Conservation (phyloP, 768 basidiomycete species). For the Boletus tylopilopsis region DNA sequence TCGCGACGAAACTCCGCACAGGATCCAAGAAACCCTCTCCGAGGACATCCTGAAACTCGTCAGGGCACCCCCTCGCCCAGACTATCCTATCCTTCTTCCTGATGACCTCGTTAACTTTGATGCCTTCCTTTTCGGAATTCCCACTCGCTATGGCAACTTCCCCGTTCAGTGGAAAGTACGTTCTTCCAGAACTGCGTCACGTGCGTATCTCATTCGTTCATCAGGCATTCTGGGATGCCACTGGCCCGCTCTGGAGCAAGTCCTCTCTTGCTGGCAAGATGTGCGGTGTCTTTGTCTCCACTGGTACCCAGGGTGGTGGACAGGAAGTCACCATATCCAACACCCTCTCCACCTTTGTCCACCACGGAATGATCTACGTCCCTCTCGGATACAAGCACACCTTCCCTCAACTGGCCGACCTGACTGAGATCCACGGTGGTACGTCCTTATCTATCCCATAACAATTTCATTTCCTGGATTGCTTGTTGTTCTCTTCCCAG, state of each 20-base stretch:
- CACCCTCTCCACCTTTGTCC: conserved; percentile 45
- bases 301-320: conserved; percentile 47
- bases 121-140: conserved; percentile 44
- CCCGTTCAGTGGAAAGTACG: conserved; percentile 58
- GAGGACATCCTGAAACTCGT: conserved; percentile 65
- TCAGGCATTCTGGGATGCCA: conserved; percentile 47
- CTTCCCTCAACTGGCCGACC: conserved; percentile 36
- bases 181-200: neutral
- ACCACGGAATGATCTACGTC: conserved; percentile 53
- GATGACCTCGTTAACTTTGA: conserved; percentile 33
- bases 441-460: conserved; percentile 11
- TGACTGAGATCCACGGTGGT: conserved; percentile 47
- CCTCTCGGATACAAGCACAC: conserved; percentile 49
- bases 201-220: conserved; percentile 19
- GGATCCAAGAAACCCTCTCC: conserved; percentile 80
- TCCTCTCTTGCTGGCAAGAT: conserved; percentile 45
- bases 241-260: conserved; percentile 43
- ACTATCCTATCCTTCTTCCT: conserved; percentile 42
- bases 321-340: conserved; percentile 39
- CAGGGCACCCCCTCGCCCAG: conserved; percentile 66
- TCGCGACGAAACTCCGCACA: conserved; percentile 21
- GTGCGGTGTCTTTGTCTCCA: conserved; percentile 44
- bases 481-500: conserved; percentile 30
- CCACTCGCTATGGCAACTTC: conserved; percentile 47
- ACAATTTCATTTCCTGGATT: neutral